Conservation (phyloP, 495 filamentous ascomycete genomes). For the Tirmania nivea region DNA sequence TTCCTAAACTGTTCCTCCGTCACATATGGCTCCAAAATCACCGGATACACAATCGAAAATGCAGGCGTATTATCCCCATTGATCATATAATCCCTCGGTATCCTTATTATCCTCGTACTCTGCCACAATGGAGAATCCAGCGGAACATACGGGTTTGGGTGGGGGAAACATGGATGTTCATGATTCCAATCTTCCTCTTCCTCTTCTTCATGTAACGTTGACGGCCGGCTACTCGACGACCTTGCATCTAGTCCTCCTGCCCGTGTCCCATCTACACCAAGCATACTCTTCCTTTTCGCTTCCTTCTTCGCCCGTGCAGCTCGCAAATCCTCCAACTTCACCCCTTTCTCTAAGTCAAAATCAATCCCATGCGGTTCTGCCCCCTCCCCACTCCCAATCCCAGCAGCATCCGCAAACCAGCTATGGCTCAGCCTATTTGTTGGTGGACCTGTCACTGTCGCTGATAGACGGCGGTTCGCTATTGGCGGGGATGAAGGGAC, state of each 20-base stretch:
- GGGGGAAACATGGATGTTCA: conserved; percentile 17
- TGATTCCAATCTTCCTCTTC: neutral
- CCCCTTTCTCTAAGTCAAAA: neutral
- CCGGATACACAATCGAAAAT: conserved; percentile 84
- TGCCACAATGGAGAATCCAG: conserved; percentile 46
- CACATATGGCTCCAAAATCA: conserved; percentile 62
- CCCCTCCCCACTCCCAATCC: too few species aligned
- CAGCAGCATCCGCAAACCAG: too few species aligned
- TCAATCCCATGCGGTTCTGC: neutral
- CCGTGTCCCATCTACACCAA: neutral
- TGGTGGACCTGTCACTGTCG: too few species aligned
- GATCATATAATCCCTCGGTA: conserved; percentile 75
- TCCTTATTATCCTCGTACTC: conserved; percentile 72
- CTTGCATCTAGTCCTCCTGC: neutral
- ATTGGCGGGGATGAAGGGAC: neutral
- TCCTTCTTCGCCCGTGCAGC: neutral
- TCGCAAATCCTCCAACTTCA: neutral
- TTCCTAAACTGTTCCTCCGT: conserved; percentile 61
- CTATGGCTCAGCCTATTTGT: too few species aligned
- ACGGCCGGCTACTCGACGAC: neutral
- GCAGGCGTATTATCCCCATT: conserved; percentile 70
- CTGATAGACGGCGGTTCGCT: neutral
- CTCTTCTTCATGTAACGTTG: neutral
- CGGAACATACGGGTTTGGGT: conserved; percentile 81
- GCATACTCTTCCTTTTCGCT: neutral